Base-by-base conservation (phyloP, 1,284 basidiomycete species). In the Coniophora puteana region DNA sequence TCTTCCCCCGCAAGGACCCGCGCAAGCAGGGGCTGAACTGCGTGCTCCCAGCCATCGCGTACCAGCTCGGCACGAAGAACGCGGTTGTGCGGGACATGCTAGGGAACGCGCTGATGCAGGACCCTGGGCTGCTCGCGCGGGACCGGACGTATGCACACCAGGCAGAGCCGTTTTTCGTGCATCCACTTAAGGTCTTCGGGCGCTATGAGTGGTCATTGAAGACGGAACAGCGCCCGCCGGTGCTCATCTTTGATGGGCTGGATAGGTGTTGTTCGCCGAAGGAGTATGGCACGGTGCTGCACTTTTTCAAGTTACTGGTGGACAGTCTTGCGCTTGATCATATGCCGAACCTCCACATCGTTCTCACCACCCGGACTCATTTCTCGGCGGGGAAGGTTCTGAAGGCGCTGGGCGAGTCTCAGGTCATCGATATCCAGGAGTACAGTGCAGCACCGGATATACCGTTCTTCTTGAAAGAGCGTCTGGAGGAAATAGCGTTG, bases 261-360 rank as follows among this genome's bases (percentile, higher is more conserved):
- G 39, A 41, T 41, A 24, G 39, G 17, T 41, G 39, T 20, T n/a
- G n/a, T n/a, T n/a, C n/a, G n/a, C n/a, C n/a, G n/a, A 24, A 41
- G 25, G 35, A 21, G 13, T 14, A 41, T 1, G 16, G 6, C 1
- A 8, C 18, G 2, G 37, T 31, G 8, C 7, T n/a, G n/a, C 26
- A 20, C 36, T 38, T 13, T 26, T 41, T 1, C 17, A 14, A n/a
- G 25, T 25, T 11, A 17, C 39, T 12, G 13, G 14, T 20, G 22
- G 37, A 21, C 39, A 22, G 17, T 24, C 39, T 21, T 25, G 25
- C 4, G 36, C 1, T 26, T 17, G 2, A 3, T 27, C 12, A 36
- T 3, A 14, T 20, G 14, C 22, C 20, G 8, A 6, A 8, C n/a
- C n/a, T 41, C 14, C 39, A 21, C 8, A 40, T 41, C 6, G n/a